Conservation (phyloP, 495 filamentous ascomycete genomes). For the Penicillium desertorum region DNA sequence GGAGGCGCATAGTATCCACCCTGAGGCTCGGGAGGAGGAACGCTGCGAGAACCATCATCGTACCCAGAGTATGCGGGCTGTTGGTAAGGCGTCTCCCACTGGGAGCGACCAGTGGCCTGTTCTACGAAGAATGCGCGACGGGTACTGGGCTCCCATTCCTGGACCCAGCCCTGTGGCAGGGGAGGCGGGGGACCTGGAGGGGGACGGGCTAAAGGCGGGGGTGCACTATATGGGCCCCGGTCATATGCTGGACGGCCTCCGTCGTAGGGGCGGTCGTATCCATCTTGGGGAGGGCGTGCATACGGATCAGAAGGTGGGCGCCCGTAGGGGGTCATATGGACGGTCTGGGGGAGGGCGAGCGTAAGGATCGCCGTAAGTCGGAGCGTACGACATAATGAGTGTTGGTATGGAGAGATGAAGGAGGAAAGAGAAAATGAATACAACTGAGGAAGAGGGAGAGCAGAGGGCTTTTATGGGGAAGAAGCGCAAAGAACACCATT, state of each 20-base stretch:
- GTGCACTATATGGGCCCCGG: slow-evolving; percentile 24
- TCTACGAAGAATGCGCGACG: slow-evolving; percentile 64
- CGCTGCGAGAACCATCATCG: slow-evolving; percentile 25
- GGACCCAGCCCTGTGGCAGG: slow-evolving; percentile 58
- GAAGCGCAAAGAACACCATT: slow-evolving; percentile 9
- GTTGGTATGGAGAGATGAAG: slow-evolving; percentile 16
- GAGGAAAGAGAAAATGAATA: not conserved
- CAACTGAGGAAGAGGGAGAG: slow-evolving; percentile 7
- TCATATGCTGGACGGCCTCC: slow-evolving; percentile 18
- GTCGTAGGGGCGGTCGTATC: slow-evolving; percentile 22
- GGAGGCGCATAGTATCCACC: slow-evolving; percentile 30
- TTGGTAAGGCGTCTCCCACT: slow-evolving; percentile 55
- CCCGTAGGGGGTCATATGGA: slow-evolving; percentile 22
- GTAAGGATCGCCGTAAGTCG: slow-evolving; percentile 26
- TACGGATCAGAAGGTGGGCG: slow-evolving; percentile 25
- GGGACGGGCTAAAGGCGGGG: slow-evolving; percentile 30
- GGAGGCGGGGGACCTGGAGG: slow-evolving; percentile 46
- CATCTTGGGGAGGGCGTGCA: slow-evolving; percentile 17
- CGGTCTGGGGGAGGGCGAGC: slow-evolving; percentile 11
- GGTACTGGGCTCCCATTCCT: slow-evolving; percentile 56
- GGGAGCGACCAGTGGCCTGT: slow-evolving; percentile 55
- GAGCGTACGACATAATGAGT: slow-evolving; percentile 27
- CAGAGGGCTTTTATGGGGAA: slow-evolving; percentile 5
- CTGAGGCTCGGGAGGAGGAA: slow-evolving; percentile 23
- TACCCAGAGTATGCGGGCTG: slow-evolving; percentile 16